Evolutionary conservation across 1,284 basidiomycete species (phyloP), one percentile per base, ranked within the genome.

Genomic region (Peniophora sp.): DNA sequence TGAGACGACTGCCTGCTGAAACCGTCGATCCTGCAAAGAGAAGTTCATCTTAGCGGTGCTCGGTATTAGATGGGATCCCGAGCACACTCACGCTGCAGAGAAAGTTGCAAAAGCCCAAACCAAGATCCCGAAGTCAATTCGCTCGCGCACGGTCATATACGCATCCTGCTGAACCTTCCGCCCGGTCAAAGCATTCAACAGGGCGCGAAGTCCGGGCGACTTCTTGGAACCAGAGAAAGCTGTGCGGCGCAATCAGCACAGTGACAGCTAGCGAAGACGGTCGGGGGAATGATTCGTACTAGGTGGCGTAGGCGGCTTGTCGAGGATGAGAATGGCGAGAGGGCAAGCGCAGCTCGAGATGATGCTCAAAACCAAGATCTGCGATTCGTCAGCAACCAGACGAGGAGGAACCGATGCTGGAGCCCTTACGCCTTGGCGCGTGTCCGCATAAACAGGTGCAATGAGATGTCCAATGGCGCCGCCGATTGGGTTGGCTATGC

Each of bases 281-380:
- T 12, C 27, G 16, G 41, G 14, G 12, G 19, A 48, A 36, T 38
- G 46, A 36, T 6, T 57, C 76, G 51, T 65, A 91, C 88, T 89
- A 0, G 88, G 88, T 25, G 88, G 89, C 1, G 76, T 81, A 8
- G 86, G 86, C 8, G 88, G 88, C 1, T 70, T 69, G 35, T 69
- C 68, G 1, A 69, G 59, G 27, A 91, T 75, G 14, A 89, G 60
- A 47, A 89, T 68, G 2, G 77, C 70, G 23, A 73, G 67, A 0
- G 85, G 86, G 2, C 69, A 60, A 1, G 71, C 74, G 1, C 66
- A 85, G 1, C 82, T 83, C 16, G 75, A 78, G 14, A 89, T 75
- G 52, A 89, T 83, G 0, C 73, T 87, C 20, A 90, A 71, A 9
- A 86, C 66, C 6, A 90, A 69, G 41, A 91, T 72, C 87, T 89